Percentiles rank a stretch among this genome's conserved stretches.
Conservation (phyloP, 129 eudicot species). For the Flaveria trinervia region DNA sequence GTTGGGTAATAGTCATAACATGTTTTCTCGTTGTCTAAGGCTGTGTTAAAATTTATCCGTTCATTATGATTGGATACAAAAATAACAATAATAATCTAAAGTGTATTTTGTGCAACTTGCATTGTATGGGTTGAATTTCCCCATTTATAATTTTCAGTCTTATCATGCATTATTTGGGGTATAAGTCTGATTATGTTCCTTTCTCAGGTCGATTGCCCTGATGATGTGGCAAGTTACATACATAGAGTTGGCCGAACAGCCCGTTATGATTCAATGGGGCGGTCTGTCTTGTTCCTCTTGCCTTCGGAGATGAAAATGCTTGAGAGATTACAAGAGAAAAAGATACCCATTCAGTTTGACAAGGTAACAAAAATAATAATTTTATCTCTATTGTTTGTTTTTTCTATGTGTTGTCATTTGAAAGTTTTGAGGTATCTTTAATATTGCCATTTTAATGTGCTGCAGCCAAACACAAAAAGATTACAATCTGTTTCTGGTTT, state of each 20-base stretch:
- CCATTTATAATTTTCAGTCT: slow-evolving; percentile 8
- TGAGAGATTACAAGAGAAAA: slow-evolving; percentile 72
- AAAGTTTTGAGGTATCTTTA: neutral
- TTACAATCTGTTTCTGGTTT: slow-evolving; percentile 70
- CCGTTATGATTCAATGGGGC: slow-evolving; percentile 80
- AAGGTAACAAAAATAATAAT: slow-evolving; percentile 39
- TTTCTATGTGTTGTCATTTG: slow-evolving; percentile 9
- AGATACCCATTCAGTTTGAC: slow-evolving; percentile 61
- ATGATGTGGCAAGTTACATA: slow-evolving; percentile 78
- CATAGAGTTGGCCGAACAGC: slow-evolving; percentile 99
- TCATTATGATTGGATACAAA: neutral
- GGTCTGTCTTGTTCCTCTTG: slow-evolving; percentile 67
- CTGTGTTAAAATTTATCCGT: neutral
- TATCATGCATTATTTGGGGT: neutral
- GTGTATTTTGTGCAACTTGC: neutral
- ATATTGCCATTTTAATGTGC: neutral
- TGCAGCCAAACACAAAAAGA: slow-evolving; percentile 71
- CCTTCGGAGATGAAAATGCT: slow-evolving; percentile 94
- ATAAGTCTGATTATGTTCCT: neutral
- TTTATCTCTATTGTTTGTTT: neutral
- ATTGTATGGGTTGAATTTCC: neutral
- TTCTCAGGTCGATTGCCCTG: slow-evolving; percentile 73
- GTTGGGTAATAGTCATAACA: neutral
- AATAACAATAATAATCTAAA: neutral
- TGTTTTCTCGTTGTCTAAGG: neutral